These are phyloP conservation scores for Lasiosphaeriaceae sp. DNA, from an alignment of 495 filamentous ascomycete genomes.

Conservation along the genomic window DNA sequence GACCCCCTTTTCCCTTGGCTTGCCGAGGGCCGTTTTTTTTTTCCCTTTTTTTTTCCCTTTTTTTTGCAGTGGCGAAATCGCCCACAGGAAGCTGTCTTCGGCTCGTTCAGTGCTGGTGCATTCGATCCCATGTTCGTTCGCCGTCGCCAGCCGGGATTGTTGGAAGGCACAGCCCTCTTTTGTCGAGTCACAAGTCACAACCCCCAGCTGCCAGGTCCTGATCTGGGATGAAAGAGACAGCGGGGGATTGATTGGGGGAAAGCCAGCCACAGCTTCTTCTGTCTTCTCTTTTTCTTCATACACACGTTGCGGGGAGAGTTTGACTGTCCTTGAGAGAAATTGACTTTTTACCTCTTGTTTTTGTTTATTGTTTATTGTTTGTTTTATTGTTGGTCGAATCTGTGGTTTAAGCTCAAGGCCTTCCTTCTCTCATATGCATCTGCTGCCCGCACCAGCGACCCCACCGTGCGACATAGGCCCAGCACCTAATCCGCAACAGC, in stretches of 20 bases:
- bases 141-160: conserved; percentile 21
- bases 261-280: background rate
- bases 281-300: background rate
- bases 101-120: background rate
- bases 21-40: conserved; percentile 6
- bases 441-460: conserved; percentile 7
- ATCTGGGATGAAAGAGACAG: background rate
- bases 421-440: background rate
- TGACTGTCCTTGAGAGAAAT: background rate
- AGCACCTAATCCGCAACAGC: background rate
- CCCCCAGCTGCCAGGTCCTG: background rate
- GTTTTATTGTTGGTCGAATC: background rate
- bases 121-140: conserved; percentile 19
- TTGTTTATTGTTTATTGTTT: conserved; percentile 2
- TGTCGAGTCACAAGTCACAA: conserved; percentile 13
- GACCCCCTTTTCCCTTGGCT: conserved; percentile 1
- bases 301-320: background rate
- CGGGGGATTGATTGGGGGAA: background rate
- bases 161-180: conserved; percentile 14
- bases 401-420: background rate
- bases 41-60: background rate
- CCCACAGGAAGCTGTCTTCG: background rate
- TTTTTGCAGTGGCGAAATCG: background rate
- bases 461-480: conserved; percentile 9
- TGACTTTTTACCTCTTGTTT: conserved; percentile 1